Conservation (phyloP, 345 rosid genomes). For the Hibiscus mutabilis region DNA sequence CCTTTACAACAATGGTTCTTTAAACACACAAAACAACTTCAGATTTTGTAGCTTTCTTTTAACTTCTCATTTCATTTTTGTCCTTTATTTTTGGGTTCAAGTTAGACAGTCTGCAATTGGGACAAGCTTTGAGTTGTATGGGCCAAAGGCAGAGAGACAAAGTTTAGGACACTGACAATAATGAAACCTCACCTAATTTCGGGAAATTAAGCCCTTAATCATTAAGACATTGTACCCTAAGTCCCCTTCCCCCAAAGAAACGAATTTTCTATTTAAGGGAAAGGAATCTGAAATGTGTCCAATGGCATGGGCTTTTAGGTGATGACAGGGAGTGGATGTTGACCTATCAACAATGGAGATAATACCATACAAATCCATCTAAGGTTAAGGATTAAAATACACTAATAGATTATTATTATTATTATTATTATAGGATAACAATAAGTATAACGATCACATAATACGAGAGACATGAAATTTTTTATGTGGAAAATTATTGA, state of each 20-base stretch:
- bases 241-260: slow-evolving; percentile 15
- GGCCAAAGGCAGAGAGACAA: not conserved
- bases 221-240: not conserved
- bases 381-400: too few relatives aligned
- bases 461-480: too few relatives aligned
- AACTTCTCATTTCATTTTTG: not conserved
- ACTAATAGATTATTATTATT: too few relatives aligned
- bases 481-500: too few relatives aligned
- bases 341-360: slow-evolving; percentile 25
- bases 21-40: not conserved
- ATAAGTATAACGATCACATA: too few relatives aligned
- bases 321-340: slow-evolving; percentile 87
- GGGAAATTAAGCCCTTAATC: slow-evolving; percentile 3
- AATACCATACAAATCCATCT: too few relatives aligned
- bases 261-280: slow-evolving; percentile 40
- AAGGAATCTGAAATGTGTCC: slow-evolving; percentile 61
- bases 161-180: slow-evolving; percentile 6
- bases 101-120: not conserved
- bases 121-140: not conserved
- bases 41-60: not conserved
- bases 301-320: slow-evolving; percentile 71
- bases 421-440: too few relatives aligned
- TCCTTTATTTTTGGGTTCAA: not conserved
- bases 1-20: not conserved
- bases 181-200: slow-evolving; percentile 14